Evolutionary conservation across 805 yeast genomes (phyloP), one percentile per base, ranked within the genome.

Genomic region (Metschnikowia chrysomelidarum): DNA sequence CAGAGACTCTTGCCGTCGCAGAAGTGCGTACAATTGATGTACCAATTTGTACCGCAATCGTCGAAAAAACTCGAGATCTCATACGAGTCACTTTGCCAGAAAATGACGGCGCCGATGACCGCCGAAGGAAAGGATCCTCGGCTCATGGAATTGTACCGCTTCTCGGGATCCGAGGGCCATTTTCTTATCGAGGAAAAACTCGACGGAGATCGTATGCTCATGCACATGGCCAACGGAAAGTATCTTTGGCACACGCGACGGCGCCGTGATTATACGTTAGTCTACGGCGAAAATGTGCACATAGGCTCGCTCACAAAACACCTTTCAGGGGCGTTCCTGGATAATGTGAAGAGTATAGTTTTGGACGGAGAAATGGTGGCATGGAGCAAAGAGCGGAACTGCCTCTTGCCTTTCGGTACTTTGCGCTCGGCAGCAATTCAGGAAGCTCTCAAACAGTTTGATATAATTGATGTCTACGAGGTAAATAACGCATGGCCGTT

Each of bases 331-430:
- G 63, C 70, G 2, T 67, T 73, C 40, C 55, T 67, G 7, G 59
- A 58, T 4, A 59, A 51, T 21, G 61, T 75, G 4, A 54, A 56
- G 5, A 55, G 59, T 45, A 44, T 66, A 15, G 69, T 83, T 5
- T 51, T 91, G 4, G 98, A 91, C 60, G 97, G 98, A 0, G 98
- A 91, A 58, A 86, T 91, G 91, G 80, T 91, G 2, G 87, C 94
- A 0, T 88, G 78, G 72, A 96, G 89, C 57, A 75, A 76, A 34
- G 64, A 58, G 29, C 60, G 68, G 38, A 54, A 73, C 22, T 61
- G 62, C 1, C 67, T 87, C 4, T 62, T 88, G 15, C 95, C 96
- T 0, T 87, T 87, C 63, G 94, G 95, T 0, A 73, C 84, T 1
- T 72, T 93, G 19, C 84, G 85, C 53, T 69, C 82, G 4, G 73